phyloP scores from a whole-genome alignment of 2,329 filamentous ascomycete genomes.

The Stagonosporopsis cucurbitacearum region DNA sequence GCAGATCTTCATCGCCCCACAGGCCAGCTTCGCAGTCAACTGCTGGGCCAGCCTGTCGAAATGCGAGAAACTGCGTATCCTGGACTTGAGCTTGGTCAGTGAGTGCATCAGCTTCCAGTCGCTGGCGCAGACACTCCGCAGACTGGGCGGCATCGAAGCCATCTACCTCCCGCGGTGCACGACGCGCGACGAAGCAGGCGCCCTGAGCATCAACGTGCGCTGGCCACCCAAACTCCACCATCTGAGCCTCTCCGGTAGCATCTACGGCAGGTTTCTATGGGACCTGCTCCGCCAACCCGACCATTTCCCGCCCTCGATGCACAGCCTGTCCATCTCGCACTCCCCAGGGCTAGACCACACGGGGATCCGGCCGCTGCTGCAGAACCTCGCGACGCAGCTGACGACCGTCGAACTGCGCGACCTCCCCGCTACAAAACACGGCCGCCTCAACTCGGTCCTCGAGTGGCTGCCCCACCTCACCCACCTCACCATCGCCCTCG shows the following conservation, averaged over 20 bases:
- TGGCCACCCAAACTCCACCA: slow-evolving; percentile 55
- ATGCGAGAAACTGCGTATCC: slow-evolving; percentile 56
- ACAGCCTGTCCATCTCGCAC: slow-evolving; percentile 49
- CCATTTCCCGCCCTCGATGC: slow-evolving; percentile 40
- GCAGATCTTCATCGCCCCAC: slow-evolving; percentile 63
- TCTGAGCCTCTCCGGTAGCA: slow-evolving; percentile 53
- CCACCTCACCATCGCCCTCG: slow-evolving; percentile 52
- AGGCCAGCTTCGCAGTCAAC: slow-evolving; percentile 63
- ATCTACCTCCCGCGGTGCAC: slow-evolving; percentile 56
- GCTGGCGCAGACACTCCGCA: slow-evolving; percentile 59
- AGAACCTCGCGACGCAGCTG: slow-evolving; percentile 40
- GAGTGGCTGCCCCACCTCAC: slow-evolving; percentile 49
- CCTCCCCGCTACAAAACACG: slow-evolving; percentile 49
- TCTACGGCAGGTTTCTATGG: slow-evolving; percentile 52
- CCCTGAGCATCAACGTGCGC: slow-evolving; percentile 30
- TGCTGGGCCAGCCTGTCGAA: slow-evolving; percentile 64
- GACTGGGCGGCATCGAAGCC: slow-evolving; percentile 53
- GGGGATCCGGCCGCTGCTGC: slow-evolving; percentile 49
- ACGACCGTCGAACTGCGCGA: slow-evolving; percentile 50
- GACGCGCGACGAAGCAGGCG: slow-evolving; percentile 37
- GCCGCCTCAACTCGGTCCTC: slow-evolving; percentile 51
- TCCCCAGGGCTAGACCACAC: slow-evolving; percentile 49
- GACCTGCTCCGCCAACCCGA: slow-evolving; percentile 43
- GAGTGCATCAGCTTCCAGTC: slow-evolving; percentile 58
- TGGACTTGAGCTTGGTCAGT: slow-evolving; percentile 62